Base-by-base conservation (phyloP, 1,284 basidiomycete genomes). In the Irpex sp. region DNA sequence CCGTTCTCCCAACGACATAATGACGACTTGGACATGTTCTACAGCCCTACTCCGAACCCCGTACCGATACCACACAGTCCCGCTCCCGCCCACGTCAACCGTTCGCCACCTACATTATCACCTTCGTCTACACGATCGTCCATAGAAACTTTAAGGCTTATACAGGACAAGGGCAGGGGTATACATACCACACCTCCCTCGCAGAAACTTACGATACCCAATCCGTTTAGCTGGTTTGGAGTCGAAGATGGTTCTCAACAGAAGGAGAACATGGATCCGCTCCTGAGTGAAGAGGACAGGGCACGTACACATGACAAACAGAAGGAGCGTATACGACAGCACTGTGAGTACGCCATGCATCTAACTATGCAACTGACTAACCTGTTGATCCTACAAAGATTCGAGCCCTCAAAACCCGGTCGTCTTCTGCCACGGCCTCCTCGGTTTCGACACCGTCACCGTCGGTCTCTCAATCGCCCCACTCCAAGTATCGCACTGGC, bases 371-470 rank as follows among this genome's bases (percentile, higher is more conserved):
- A n/a, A n/a, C n/a, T n/a, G n/a, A 57, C 56, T 59, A 57, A 58
- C 26, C 15, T 21, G n/a, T 4, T 3, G 39, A 26, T 15, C 21
- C 7, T 69, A 4, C 13, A 35, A 19, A 90, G 89, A 95, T 71
- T 82, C 83, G 1, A 81, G 92, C 1, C 91, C 95, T 0, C 83
- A 84, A 65, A 85, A 94, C 68, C 95, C 95, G 0, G 76, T 97
- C 54, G 90, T 98, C 2, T 97, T 98, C 74, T 97, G 95, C 68
- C 95, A 98, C 71, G 95, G 96, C 6, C 82, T 97, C 1, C 82
- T 97, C 1, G 95, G 94, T 4, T 94, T 94, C 69, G 92, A 95
- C 72, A 88, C 86, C 0, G 84, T 92, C 65, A 88, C 83, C 4
- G 84, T 92, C 53, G 87, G 88, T 7, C 86, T 85, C 1, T 76